phyloP scores from a whole-genome alignment of 208 protist genomes.

The Vickermania spadyakhi region DNA sequence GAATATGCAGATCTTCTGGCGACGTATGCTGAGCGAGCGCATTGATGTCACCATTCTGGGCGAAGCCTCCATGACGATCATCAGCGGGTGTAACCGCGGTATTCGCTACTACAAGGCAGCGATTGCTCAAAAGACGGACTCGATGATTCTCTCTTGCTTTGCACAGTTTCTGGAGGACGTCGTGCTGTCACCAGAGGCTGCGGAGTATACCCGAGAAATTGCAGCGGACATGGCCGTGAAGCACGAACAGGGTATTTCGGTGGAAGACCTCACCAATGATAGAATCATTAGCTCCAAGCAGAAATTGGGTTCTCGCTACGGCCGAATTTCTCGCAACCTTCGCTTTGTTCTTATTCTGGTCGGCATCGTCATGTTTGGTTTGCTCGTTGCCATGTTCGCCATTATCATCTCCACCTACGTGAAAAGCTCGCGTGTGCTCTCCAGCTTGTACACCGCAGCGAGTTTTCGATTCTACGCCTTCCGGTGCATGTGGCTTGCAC shows the following conservation, averaged over 20 bases:
- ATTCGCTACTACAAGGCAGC: slow-evolving; percentile 11
- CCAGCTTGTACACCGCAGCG: neutral
- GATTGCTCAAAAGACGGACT: slow-evolving; percentile 10
- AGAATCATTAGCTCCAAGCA: neutral
- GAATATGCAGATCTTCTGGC: slow-evolving; percentile 22
- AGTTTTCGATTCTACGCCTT: slow-evolving; percentile 2
- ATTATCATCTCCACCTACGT: neutral
- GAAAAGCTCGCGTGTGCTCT: neutral
- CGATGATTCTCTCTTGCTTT: slow-evolving; percentile 10
- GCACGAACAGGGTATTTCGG: slow-evolving; percentile 1
- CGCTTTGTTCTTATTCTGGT: neutral
- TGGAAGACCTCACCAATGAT: neutral
- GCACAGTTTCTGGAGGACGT: slow-evolving; percentile 31
- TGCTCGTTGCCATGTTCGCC: slow-evolving; percentile 1
- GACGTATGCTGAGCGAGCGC: slow-evolving; percentile 7
- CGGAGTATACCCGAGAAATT: slow-evolving; percentile 6
- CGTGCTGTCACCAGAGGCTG: slow-evolving; percentile 12
- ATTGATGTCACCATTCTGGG: slow-evolving; percentile 10
- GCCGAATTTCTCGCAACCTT: neutral
- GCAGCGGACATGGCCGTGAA: slow-evolving; percentile 12
- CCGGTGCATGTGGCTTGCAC: neutral
- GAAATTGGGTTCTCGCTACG: neutral
- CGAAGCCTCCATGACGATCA: slow-evolving; percentile 10
- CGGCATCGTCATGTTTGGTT: slow-evolving; percentile 2
- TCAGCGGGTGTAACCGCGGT: slow-evolving; percentile 11